Conservation (phyloP, 768 basidiomycete genomes). For the Coprinellus micaceus region DNA sequence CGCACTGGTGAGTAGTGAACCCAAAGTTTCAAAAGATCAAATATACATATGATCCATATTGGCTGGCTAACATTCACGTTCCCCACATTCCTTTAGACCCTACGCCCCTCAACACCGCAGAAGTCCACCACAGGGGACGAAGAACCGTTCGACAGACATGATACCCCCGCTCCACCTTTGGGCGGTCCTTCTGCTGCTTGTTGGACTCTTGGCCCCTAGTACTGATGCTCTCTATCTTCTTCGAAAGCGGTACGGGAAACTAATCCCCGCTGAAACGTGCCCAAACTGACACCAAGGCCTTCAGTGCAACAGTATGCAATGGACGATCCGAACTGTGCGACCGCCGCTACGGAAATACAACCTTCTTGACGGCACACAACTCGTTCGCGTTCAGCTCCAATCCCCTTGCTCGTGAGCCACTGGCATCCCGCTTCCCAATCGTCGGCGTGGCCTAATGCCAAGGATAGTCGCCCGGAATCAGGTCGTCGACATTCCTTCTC, state of each 20-base stretch:
- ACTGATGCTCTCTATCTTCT: not conserved
- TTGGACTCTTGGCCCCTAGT: not conserved
- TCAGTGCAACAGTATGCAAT: slow-evolving; percentile 54
- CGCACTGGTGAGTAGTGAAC: no score
- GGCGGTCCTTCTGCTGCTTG: not conserved
- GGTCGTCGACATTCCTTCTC: slow-evolving; percentile 45
- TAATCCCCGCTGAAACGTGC: not conserved
- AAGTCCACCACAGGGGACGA: no score
- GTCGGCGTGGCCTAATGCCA: not conserved
- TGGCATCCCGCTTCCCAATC: not conserved
- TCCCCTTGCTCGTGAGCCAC: slow-evolving; percentile 40
- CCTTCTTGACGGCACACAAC: slow-evolving; percentile 51
- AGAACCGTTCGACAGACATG: no score
- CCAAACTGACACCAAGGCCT: not conserved
- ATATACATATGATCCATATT: no score
- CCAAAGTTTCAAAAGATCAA: no score
- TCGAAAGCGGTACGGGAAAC: not conserved
- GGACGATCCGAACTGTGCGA: slow-evolving; percentile 61
- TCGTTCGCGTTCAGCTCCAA: slow-evolving; percentile 50
- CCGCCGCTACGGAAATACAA: slow-evolving; percentile 50
- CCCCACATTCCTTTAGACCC: no score
- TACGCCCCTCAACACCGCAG: no score
- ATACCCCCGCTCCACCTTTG: no score
- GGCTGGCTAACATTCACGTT: not conserved
- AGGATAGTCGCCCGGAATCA: slow-evolving; percentile 45